Percentiles rank a stretch among this genome's conserved stretches.
Evolutionary conservation across 2,329 filamentous ascomycete genomes (phyloP).

Genomic region (Sporothrix brunneoviolacea): DNA sequence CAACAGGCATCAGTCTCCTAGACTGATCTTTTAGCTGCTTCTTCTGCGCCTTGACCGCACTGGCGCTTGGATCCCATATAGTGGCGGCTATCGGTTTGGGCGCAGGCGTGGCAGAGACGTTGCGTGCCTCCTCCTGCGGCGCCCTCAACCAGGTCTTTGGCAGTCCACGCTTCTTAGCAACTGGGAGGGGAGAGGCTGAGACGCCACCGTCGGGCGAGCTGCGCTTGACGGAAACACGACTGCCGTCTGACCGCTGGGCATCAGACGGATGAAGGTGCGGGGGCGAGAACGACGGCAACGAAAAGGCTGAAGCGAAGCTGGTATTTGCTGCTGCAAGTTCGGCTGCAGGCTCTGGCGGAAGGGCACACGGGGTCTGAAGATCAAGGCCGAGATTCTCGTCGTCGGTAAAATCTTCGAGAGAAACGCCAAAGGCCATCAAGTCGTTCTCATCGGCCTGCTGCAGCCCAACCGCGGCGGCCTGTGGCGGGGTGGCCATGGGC

Average conservation of each 20-base stretch:
- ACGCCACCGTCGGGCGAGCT: slow-evolving; percentile 29
- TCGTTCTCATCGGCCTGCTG: slow-evolving; percentile 1
- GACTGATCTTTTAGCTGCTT: slow-evolving; percentile 62
- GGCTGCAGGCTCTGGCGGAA: slow-evolving; percentile 31
- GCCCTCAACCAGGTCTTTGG: slow-evolving; percentile 42
- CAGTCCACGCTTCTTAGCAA: slow-evolving; percentile 57
- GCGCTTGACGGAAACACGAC: slow-evolving; percentile 31
- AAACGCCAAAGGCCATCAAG: slow-evolving; percentile 32
- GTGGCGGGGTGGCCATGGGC: slow-evolving; percentile 16
- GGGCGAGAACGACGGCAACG: slow-evolving; percentile 66
- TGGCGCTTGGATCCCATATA: slow-evolving; percentile 68
- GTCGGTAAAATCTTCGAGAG: slow-evolving; percentile 81
- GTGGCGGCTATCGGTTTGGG: slow-evolving; percentile 31
- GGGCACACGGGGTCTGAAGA: slow-evolving; percentile 52
- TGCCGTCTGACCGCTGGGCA: neutral
- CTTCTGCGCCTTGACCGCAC: slow-evolving; percentile 69
- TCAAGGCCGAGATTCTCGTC: slow-evolving; percentile 70
- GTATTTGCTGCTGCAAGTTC: slow-evolving; percentile 12
- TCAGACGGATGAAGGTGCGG: slow-evolving; percentile 34
- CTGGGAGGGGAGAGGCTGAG: slow-evolving; percentile 25
- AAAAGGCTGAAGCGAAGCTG: slow-evolving; percentile 32
- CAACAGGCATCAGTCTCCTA: slow-evolving; percentile 38
- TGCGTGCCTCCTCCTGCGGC: slow-evolving; percentile 30
- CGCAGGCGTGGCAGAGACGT: slow-evolving; percentile 27
- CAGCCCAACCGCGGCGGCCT: neutral